Base-by-base conservation (phyloP, 805 yeast genomes). In the Wickerhamiella qilinensis region DNA sequence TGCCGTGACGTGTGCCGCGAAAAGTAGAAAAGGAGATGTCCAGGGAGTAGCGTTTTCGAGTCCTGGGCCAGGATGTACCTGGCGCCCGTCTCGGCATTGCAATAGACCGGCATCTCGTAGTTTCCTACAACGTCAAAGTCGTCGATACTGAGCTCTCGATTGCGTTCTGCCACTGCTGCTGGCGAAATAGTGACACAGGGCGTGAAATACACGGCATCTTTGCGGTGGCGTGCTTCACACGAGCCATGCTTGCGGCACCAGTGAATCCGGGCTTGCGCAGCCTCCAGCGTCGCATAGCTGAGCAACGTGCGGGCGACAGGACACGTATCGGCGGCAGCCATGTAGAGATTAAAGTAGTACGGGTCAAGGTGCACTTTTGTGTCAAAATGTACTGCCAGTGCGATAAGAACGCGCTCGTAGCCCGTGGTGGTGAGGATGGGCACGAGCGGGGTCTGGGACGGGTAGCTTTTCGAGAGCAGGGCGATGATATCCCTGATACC, bases 361-460 rank as follows among this genome's bases (percentile, higher is more conserved):
- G 37, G n/a, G 32, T 54, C 60, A 19, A 56, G 44, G 40, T 64
- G 67, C 8, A 63, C 43, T 28, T 46, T 47, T 2, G 52, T 46
- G 2, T 47, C 38, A 32, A 56, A 51, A 3, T 44, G 35, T 0
- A 46, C 37, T 0, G 56, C 52, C 3, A 70, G 45, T 4, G 58
- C 57, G 2, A 63, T 54, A 69, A 75, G 68, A 1, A 62, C 66
- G 38, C 69, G 71, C 46, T 73, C 81, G 44, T 70, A 71, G 2
- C 79, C 79, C 3, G 64, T 49, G 0, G 56, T 55, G 19, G 53
- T 48, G 38, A 68, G 71, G 3, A 51, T 47, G 36, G 71, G 64
- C 35, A 50, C 56, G 41, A 70, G 65, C 2, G 51, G 53, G 4
- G 71, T 51, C 17, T 62, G 61, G 12, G 51, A 8, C 0, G 77